phyloP scores from a whole-genome alignment of 2,329 filamentous ascomycete species.

The Fusarium coicis region DNA sequence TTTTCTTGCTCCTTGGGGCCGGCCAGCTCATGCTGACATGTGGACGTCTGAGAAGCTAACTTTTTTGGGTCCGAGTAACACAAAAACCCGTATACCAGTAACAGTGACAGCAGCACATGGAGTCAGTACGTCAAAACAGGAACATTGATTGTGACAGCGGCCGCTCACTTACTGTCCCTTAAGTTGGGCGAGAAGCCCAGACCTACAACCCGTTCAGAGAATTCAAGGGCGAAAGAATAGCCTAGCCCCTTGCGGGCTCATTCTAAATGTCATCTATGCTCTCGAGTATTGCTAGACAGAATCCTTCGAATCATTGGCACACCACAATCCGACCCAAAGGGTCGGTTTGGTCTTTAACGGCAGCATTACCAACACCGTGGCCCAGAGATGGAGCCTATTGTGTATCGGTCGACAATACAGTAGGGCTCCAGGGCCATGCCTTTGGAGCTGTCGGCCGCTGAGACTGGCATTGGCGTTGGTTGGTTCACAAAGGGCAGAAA shows the following conservation, averaged over 20 bases:
- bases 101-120: conserved; percentile 2
- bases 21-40: not conserved
- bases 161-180: not conserved
- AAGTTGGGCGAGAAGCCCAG: conserved; percentile 18
- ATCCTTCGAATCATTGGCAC: not conserved
- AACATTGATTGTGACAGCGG: not conserved
- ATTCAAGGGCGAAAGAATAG: not conserved
- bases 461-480: conserved; percentile 9
- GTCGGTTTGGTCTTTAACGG: not conserved
- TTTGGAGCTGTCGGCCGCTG: not conserved
- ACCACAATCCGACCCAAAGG: conserved; percentile 2
- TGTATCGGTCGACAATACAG: not conserved
- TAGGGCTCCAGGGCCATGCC: conserved; percentile 1
- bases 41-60: not conserved
- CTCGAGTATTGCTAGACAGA: not conserved
- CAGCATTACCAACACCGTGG: not conserved
- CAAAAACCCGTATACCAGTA: not conserved
- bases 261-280: not conserved
- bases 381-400: conserved; percentile 4
- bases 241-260: conserved; percentile 18
- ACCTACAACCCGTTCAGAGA: conserved; percentile 3
- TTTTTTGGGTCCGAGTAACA: not conserved
- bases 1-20: not conserved
- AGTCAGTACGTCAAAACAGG: not conserved
- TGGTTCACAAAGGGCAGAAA: conserved; percentile 13